Percentiles rank a stretch among this genome's conserved stretches.
These are phyloP conservation scores for Moesziomyces sp. DNA, from an alignment of 1,284 basidiomycete genomes.

Conservation along the genomic window DNA sequence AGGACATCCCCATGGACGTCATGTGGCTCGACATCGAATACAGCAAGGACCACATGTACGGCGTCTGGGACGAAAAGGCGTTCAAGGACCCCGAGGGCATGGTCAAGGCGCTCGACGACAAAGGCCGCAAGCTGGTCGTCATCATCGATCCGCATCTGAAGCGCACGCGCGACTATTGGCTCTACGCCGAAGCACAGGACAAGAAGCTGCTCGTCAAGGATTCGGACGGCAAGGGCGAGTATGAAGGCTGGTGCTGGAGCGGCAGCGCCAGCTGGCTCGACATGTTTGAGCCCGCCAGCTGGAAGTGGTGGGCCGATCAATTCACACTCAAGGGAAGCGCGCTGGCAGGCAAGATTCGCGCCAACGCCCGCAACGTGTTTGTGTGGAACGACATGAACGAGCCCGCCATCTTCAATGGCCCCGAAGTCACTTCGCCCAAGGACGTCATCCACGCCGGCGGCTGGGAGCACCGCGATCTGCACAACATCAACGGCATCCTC, in stretches of 20 bases:
- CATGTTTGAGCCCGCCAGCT: constrained; percentile 89
- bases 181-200: constrained; percentile 86
- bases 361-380: constrained; percentile 74
- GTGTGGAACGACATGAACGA: constrained; percentile 99
- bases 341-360: constrained; percentile 50
- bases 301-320: constrained; percentile 82
- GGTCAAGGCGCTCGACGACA: constrained; percentile 85
- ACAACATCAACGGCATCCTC: constrained; percentile 79
- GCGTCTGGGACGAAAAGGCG: constrained; percentile 90
- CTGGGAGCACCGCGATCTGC: constrained; percentile 97
- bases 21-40: constrained; percentile 98
- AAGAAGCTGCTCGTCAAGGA: constrained; percentile 84
- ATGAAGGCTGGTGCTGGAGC: constrained; percentile 98
- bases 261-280: constrained; percentile 96
- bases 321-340: constrained; percentile 46
- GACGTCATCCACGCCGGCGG: constrained; percentile 90
- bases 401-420: constrained; percentile 97
- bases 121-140: constrained; percentile 94
- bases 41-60: constrained; percentile 92
- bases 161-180: constrained; percentile 80
- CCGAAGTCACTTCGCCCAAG: constrained; percentile 96
- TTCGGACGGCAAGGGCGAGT: constrained; percentile 79
- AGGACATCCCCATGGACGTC: constrained; percentile 93
- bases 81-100: constrained; percentile 96
- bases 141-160: constrained; percentile 98